Evolutionary conservation across 495 filamentous ascomycete genomes (phyloP).

Genomic region (Lepraria neglecta): DNA sequence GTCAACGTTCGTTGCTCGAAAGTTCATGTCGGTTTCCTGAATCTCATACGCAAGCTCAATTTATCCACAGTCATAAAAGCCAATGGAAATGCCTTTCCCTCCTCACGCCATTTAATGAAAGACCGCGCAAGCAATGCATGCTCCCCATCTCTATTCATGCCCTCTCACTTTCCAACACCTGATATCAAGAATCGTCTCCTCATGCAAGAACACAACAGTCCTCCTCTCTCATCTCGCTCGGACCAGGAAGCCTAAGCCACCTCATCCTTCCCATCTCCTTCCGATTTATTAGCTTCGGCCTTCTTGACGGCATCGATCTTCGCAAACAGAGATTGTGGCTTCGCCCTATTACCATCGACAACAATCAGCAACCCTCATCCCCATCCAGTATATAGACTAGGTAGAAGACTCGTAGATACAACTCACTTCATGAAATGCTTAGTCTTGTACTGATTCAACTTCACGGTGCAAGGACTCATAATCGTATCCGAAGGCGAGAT

Average conservation of each 20-base stretch:
- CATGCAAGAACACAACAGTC: not conserved
- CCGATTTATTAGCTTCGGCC: constrained; percentile 5
- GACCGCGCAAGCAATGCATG: not conserved
- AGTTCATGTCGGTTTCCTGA: not conserved
- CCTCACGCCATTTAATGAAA: not conserved
- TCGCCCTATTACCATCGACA: constrained; percentile 39
- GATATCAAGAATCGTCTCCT: not conserved
- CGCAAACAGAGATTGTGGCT: constrained; percentile 60
- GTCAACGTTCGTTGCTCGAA: not conserved
- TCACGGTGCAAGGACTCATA: constrained; percentile 89
- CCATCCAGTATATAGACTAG: not conserved
- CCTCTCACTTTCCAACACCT: not conserved
- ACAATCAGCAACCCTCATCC: not conserved
- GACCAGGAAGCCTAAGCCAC: not conserved
- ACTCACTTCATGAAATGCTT: constrained; percentile 69
- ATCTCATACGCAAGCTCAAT: not conserved
- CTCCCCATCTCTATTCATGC: not conserved
- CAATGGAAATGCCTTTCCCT: not conserved
- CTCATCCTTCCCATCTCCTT: no score
- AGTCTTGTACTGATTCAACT: constrained; percentile 74
- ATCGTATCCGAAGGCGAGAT: constrained; percentile 89
- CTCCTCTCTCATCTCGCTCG: not conserved
- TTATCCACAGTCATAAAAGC: not conserved
- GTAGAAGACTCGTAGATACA: not conserved
- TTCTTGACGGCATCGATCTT: constrained; percentile 51